Percentiles rank a stretch among this genome's conserved stretches.
Evolutionary conservation across 805 yeast species (phyloP).

Genomic region (Dipodascus albidus): DNA sequence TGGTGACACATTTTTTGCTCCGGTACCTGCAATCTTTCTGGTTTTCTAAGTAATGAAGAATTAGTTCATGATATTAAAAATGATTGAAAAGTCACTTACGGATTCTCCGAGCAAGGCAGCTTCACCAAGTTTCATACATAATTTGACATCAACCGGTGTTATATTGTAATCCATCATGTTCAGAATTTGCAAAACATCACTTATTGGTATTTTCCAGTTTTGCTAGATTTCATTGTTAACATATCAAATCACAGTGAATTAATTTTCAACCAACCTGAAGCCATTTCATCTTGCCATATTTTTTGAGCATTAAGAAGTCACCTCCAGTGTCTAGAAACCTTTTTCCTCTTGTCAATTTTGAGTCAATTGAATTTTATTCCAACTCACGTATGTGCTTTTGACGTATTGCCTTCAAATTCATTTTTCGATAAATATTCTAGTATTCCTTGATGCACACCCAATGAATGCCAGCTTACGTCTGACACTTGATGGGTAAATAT

Average conservation of each 20-base stretch:
- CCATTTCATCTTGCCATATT: constrained; percentile 22
- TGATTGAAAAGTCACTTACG: constrained; percentile 16
- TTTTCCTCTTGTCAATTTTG: neutral
- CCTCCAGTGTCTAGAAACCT: constrained; percentile 47
- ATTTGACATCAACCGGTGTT: constrained; percentile 25
- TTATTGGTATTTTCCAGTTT: constrained; percentile 29
- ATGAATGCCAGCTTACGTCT: constrained; percentile 60
- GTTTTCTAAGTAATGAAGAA: neutral
- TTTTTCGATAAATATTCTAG: constrained; percentile 36
- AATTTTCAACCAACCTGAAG: neutral
- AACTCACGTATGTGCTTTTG: constrained; percentile 35
- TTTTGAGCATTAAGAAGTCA: constrained; percentile 39
- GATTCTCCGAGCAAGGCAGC: constrained; percentile 41
- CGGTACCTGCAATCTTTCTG: neutral
- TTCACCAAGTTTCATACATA: constrained; percentile 46
- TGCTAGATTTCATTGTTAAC: neutral
- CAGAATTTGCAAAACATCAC: constrained; percentile 34
- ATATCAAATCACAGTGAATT: neutral
- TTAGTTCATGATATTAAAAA: too few species aligned
- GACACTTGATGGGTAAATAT: constrained; percentile 50
- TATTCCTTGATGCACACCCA: constrained; percentile 44
- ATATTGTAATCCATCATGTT: constrained; percentile 28
- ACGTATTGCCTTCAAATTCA: constrained; percentile 42
- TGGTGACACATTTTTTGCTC: constrained; percentile 31
- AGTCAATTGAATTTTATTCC: neutral